Evolutionary conservation across 345 rosid species (phyloP).

Genomic region (Kandelia obovata): DNA sequence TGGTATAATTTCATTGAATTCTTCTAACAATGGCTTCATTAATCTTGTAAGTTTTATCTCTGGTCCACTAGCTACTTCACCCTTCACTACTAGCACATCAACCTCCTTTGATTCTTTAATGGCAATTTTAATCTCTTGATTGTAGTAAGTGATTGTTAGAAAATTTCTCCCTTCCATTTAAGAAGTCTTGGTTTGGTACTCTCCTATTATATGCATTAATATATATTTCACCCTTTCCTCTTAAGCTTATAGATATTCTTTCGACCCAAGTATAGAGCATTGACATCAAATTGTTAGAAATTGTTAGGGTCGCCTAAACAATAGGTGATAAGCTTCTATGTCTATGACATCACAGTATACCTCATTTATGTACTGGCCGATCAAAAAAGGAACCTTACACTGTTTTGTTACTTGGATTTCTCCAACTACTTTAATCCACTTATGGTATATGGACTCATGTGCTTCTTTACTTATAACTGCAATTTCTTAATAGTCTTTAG

Average conservation of each 20-base stretch:
- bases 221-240: too few relatives aligned
- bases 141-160: neutral
- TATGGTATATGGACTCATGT: neutral
- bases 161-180: neutral
- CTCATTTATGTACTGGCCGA: too few relatives aligned
- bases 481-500: too few relatives aligned
- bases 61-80: too few relatives aligned
- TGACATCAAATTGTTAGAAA: neutral
- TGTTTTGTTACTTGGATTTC: neutral
- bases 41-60: fast-evolving
- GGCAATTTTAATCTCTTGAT: neutral
- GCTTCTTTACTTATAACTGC: neutral
- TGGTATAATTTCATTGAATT: neutral
- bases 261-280: too few relatives aligned
- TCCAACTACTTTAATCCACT: neutral
- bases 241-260: too few relatives aligned
- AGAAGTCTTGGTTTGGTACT: neutral
- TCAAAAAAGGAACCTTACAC: too few relatives aligned
- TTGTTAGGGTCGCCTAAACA: too few relatives aligned
- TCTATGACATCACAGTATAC: too few relatives aligned
- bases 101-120: neutral
- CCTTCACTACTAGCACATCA: too few relatives aligned
- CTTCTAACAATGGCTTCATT: neutral
- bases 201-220: neutral
- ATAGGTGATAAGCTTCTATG: too few relatives aligned